Percentiles rank a stretch among this genome's conserved stretches.
Evolutionary conservation across 306 rosid genomes (phyloP).

Genomic region (Parietaria judaica): DNA sequence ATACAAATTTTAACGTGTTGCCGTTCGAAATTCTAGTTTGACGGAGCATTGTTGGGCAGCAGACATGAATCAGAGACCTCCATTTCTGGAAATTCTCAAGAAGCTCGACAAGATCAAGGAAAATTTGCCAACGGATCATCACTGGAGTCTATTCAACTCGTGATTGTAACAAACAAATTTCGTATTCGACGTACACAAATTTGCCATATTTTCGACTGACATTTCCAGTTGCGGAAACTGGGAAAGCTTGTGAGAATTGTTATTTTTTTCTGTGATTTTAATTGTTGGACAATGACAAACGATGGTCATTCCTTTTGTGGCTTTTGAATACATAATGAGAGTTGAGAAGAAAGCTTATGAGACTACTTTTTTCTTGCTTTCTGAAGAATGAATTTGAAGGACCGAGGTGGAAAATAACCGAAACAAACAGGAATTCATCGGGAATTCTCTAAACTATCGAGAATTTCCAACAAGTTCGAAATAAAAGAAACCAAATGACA

Average conservation of each 20-base stretch:
- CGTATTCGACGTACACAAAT: constrained; percentile 25
- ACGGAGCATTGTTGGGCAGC: constrained; percentile 67
- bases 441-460: too few species aligned
- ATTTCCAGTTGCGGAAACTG: constrained; percentile 19
- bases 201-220: constrained; percentile 14
- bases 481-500: too few species aligned
- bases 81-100: constrained; percentile 77
- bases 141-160: constrained; percentile 53
- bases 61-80: constrained; percentile 67
- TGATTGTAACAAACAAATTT: constrained; percentile 16
- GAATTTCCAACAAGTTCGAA: too few species aligned
- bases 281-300: constrained; percentile 14
- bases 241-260: constrained; percentile 15
- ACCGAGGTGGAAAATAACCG: too few species aligned
- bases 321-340: too few species aligned
- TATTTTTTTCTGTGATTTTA: constrained; percentile 18
- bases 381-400: too few species aligned
- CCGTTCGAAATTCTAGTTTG: constrained; percentile 38
- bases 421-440: too few species aligned
- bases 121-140: constrained; percentile 56
- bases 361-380: too few species aligned
- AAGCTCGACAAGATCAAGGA: constrained; percentile 72
- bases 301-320: constrained; percentile 15
- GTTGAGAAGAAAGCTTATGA: too few species aligned
- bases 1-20: neutral